Evolutionary conservation across 2,329 filamentous ascomycete species (phyloP), one percentile per base, ranked within the genome.

Genomic region (Thelonectria blattea): DNA sequence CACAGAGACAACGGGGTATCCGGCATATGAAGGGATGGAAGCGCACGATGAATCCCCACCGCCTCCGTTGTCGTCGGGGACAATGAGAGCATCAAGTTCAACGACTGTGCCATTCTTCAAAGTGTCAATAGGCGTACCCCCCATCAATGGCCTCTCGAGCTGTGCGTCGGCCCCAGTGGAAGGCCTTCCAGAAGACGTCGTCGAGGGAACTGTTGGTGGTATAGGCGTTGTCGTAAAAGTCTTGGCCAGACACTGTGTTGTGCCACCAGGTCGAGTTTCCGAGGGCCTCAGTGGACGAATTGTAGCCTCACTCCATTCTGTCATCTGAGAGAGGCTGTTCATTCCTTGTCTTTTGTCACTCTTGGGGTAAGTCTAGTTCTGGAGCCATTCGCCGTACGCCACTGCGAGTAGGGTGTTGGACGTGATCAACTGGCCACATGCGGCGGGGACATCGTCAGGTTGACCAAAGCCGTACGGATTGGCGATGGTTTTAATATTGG

Each of bases 261-360:
- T 43, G 63, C 64, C 65, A 67, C 64, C 64, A 66, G n/a, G 62
- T 65, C 34, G 46, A 39, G 39, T 65, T 63, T 1, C 65, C 64
- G 5, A 66, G 52, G 10, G 62, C 42, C 3, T 64, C 64, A 1
- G 64, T 65, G 7, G 60, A 61, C 2, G 37, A 48, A 32, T 66
- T 65, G 32, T 67, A 52, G 65, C 64, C n/a, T 52, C 34, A 37
- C 67, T 68, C 64, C 65, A 68, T 6, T 48, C 53, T 1, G 58
- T 60, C 53, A 68, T 65, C 14, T 65, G 56, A 1, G 60, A 32
- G 11, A 68, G 60, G 10, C 45, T 50, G 17, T 22, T 60, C 62
- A 67, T 67, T 18, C 53, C 56, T n/a, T 52, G 43, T 1, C 65
- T 55, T 34, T 63, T 52, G 47, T 68, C 65, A 5, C 17, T 22